A percentile compares a stretch with the other conserved stretches of the same genome.
These are phyloP conservation scores for Mitragyna speciosa DNA, from an alignment of 257 asterid species.

Conservation along the genomic window DNA sequence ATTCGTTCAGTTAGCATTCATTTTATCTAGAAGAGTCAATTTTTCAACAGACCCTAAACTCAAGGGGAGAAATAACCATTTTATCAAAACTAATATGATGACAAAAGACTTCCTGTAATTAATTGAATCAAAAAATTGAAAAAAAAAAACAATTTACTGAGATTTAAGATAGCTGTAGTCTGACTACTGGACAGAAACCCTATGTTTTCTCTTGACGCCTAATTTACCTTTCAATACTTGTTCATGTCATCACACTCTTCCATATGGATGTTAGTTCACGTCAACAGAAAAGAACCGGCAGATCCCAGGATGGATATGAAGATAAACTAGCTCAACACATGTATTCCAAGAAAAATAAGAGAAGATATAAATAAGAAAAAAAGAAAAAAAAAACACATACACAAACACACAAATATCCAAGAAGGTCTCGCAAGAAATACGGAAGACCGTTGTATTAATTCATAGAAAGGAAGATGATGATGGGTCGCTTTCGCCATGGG, in stretches of 20 bases:
- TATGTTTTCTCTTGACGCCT: background rate
- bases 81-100: background rate
- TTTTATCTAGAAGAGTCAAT: conserved; percentile 10
- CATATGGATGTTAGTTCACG: background rate
- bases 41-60: conserved; percentile 29
- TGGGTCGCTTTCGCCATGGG: conserved; percentile 55
- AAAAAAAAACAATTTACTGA: background rate
- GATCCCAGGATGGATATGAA: background rate
- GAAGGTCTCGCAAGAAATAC: conserved; percentile 35
- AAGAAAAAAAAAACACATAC: no score
- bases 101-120: background rate
- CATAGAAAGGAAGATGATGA: conserved; percentile 33
- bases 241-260: no score
- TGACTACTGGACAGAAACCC: conserved; percentile 19
- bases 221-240: background rate
- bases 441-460: conserved; percentile 32
- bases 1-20: background rate
- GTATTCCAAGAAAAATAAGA: background rate
- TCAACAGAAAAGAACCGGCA: background rate
- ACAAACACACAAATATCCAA: background rate
- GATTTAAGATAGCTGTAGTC: background rate
- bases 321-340: background rate
- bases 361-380: background rate
- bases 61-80: background rate
- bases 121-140: background rate